Conservation (phyloP, 2,329 filamentous ascomycete genomes). For the Gaeumannomyces sp. region DNA sequence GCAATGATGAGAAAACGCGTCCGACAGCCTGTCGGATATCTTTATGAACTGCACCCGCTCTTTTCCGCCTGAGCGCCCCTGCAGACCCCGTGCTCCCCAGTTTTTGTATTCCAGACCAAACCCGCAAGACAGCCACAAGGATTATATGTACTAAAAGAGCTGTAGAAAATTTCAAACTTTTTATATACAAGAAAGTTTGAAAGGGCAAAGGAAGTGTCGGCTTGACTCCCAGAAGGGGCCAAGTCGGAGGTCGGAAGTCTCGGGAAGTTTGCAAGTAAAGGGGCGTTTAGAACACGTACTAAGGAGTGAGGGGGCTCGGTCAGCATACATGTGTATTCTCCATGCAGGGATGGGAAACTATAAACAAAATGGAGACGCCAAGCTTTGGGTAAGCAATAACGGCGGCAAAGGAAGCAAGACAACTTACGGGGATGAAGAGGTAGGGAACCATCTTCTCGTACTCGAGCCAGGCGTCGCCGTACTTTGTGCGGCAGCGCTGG, state of each 20-base stretch:
- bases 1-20: not conserved
- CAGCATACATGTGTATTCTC: not conserved
- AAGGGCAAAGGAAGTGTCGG: not conserved
- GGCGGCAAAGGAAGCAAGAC: not conserved
- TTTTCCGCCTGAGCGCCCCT: not conserved
- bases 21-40: not conserved
- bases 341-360: too few species aligned
- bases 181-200: constrained; percentile 12
- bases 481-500: constrained; percentile 69
- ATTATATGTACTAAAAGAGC: constrained; percentile 6
- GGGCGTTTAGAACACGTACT: not conserved
- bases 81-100: not conserved
- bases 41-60: not conserved
- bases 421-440: constrained; percentile 41
- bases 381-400: too few species aligned
- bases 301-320: not conserved
- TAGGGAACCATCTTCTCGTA: constrained; percentile 21
- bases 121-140: not conserved
- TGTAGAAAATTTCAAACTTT: constrained; percentile 9
- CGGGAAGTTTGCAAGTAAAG: not conserved
- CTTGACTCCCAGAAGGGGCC: not conserved
- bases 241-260: not conserved
- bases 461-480: constrained; percentile 38
- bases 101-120: not conserved
- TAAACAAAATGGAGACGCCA: too few species aligned